Evolutionary conservation across 345 rosid genomes (phyloP).

Genomic region (Geranium brycei): DNA sequence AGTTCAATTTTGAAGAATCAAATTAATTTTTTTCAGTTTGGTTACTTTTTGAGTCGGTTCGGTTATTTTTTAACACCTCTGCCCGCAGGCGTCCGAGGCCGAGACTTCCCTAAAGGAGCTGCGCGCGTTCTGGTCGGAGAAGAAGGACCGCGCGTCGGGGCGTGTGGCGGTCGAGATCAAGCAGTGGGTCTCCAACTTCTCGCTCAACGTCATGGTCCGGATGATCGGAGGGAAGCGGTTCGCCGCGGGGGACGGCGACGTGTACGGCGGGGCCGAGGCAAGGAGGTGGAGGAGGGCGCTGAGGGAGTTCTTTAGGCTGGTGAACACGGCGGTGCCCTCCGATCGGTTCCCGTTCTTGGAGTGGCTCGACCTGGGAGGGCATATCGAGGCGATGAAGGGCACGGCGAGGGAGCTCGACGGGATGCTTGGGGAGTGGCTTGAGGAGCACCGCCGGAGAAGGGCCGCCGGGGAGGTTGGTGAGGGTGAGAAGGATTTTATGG

Average conservation of each 20-base stretch:
- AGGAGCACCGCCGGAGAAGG: slow-evolving; percentile 14
- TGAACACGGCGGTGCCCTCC: slow-evolving; percentile 16
- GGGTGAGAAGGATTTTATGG: slow-evolving; percentile 19
- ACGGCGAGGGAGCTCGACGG: slow-evolving; percentile 17
- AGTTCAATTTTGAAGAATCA: too few species aligned
- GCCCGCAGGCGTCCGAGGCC: slow-evolving; percentile 13
- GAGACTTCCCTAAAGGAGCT: slow-evolving; percentile 12
- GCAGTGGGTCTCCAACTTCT: slow-evolving; percentile 18
- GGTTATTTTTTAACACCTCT: background rate
- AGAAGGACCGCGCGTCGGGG: background rate
- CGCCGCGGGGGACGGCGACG: background rate
- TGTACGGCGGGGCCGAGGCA: background rate
- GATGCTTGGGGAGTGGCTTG: slow-evolving; percentile 15
- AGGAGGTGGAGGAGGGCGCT: slow-evolving; percentile 3
- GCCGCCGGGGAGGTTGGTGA: background rate
- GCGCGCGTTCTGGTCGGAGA: slow-evolving; percentile 6
- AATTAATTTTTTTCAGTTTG: too few species aligned
- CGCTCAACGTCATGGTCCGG: slow-evolving; percentile 18
- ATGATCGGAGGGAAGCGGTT: slow-evolving; percentile 13
- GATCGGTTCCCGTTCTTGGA: slow-evolving; percentile 22
- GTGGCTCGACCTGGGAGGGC: slow-evolving; percentile 26
- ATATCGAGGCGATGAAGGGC: slow-evolving; percentile 20
- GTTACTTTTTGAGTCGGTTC: too few species aligned
- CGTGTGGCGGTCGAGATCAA: slow-evolving; percentile 19
- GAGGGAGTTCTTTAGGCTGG: background rate